Conservation (phyloP, 2,329 filamentous ascomycete species). For the Trichoderma atrobrunneum region DNA sequence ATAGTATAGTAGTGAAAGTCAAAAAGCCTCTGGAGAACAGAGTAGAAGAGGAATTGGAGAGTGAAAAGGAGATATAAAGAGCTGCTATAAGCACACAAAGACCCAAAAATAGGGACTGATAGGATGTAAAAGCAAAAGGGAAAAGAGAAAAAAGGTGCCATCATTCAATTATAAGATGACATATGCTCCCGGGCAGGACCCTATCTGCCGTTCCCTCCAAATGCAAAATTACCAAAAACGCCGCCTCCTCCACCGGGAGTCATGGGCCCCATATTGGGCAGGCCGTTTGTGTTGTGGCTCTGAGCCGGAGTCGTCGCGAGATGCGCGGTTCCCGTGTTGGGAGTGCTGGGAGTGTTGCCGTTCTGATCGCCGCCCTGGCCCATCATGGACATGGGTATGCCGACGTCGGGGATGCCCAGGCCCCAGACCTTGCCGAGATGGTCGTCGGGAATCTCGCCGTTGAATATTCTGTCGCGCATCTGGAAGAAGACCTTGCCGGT, state of each 20-base stretch:
- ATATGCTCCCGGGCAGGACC: constrained; percentile 21
- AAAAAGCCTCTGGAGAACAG: not conserved
- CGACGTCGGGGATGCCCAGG: constrained; percentile 68
- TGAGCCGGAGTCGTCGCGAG: constrained; percentile 50
- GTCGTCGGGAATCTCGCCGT: constrained; percentile 74
- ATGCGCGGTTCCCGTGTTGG: constrained; percentile 62
- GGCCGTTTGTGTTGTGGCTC: constrained; percentile 55
- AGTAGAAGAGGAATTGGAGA: not conserved
- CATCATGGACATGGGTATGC: constrained; percentile 37
- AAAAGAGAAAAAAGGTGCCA: not conserved
- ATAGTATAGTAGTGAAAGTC: not conserved
- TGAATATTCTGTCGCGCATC: constrained; percentile 84
- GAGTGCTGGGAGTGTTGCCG: constrained; percentile 59
- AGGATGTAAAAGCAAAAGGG: not conserved
- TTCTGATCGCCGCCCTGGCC: constrained; percentile 33
- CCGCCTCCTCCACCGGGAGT: constrained; percentile 75
- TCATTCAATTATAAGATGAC: constrained; percentile 19
- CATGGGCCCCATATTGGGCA: constrained; percentile 63
- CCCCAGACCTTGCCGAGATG: constrained; percentile 93
- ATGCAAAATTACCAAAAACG: constrained; percentile 71
- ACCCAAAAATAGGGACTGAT: not conserved
- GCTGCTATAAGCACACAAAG: constrained; percentile 4
- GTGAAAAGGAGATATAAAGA: not conserved
- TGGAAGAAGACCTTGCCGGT: constrained; percentile 96
- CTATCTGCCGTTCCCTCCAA: constrained; percentile 42